Base-by-base conservation (phyloP, 2,329 filamentous ascomycete genomes). In the Falciphora oryzae region DNA sequence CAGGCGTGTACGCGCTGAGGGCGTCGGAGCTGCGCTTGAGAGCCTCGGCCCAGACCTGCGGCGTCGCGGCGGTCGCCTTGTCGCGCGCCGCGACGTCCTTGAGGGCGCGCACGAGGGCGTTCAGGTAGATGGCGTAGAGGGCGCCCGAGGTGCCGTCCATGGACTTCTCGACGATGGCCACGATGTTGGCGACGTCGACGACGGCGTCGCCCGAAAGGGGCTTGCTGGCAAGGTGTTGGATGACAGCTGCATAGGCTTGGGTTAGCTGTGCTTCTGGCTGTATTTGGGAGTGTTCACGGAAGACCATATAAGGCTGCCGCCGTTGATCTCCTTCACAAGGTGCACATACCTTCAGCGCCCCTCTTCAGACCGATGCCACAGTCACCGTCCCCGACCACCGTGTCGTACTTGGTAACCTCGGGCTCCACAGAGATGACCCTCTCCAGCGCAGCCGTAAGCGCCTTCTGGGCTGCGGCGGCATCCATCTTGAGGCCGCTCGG, bases 311-410 rank as follows among this genome's bases (percentile, higher is more conserved):
- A 8, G 31, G n/a, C 22, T 57, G 11, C 2, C n/a, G 53, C 53
- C 25, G 22, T 3, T 25, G 53, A 2, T 56, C 25, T 16, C 5
- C 35, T 2, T 38, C 5, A 13, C 11, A 2, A 38, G n/a, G 6
- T 50, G 4, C 67, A 70, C 77, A 74, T 76, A 83, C 81, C 86
- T 81, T 96, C 89, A n/a, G 93, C 92, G 61, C 93, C 93, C 67
- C 92, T 87, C 79, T 92, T 92, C 67, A 97, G 80, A 6, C 92
- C 92, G 65, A 92, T 91, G 13, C 93, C 93, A 72, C 93, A 97
- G 76, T 97, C 93, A 60, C 93, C 93, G 73, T 97, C 93, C 57
- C 93, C 93, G 29, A 96, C 92, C 16, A 95, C 86, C 0, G 92
- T 96, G 72, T 92, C 90, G 70, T 86, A 92, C 62, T 79, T 83